Conservation (phyloP, 768 basidiomycete species). For the Leccinum disarticulatum region DNA sequence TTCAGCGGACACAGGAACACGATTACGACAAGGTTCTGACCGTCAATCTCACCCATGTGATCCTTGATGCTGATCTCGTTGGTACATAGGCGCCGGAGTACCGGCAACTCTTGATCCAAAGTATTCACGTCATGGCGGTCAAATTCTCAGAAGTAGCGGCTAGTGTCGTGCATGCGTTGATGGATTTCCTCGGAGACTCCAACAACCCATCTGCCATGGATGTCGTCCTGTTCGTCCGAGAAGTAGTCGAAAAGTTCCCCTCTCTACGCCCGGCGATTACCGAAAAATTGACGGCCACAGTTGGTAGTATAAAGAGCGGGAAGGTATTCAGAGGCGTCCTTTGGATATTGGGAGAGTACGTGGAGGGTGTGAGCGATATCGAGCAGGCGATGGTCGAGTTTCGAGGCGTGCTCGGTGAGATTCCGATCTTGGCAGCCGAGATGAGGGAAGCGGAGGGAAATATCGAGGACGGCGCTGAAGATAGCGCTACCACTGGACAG, state of each 20-base stretch:
- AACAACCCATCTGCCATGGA: conserved; percentile 95
- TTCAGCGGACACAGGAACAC: conserved; percentile 88
- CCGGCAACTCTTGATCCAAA: conserved; percentile 93
- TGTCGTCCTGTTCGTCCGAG: conserved; percentile 85
- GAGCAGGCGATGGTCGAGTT: conserved; percentile 73
- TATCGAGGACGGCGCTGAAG: conserved; percentile 45
- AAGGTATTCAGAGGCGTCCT: conserved; percentile 96
- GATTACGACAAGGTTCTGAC: conserved; percentile 83
- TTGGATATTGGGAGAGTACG: conserved; percentile 99
- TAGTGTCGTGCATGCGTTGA: conserved; percentile 88
- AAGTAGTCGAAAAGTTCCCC: conserved; percentile 98
- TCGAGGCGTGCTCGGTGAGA: conserved; percentile 86
- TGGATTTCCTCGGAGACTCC: conserved; percentile 93
- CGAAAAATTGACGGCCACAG: conserved; percentile 78
- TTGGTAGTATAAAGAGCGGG: conserved; percentile 88
- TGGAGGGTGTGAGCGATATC: conserved; percentile 66
- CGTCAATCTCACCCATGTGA: not conserved
- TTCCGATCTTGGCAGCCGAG: conserved; percentile 94
- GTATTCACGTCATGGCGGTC: conserved; percentile 94
- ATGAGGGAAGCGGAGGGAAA: conserved; percentile 69
- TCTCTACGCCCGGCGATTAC: conserved; percentile 77
- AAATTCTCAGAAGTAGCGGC: conserved; percentile 97
- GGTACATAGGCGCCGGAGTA: conserved; percentile 80
- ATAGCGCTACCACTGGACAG: conserved; percentile 35
- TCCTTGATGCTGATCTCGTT: not conserved